phyloP scores from a whole-genome alignment of 129 eudicot species.

The Logfia minima region DNA sequence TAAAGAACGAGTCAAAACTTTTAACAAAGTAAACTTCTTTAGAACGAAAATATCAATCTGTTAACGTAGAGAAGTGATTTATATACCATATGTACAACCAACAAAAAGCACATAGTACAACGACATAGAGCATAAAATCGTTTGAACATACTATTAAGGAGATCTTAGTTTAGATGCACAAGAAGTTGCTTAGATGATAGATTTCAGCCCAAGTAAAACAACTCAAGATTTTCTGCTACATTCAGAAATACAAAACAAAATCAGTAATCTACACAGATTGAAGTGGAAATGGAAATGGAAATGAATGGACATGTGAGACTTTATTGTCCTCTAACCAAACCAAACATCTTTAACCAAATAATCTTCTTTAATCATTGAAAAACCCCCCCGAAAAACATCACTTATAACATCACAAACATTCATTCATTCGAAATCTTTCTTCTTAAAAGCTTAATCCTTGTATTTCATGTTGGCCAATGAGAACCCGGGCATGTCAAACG shows the following conservation, averaged over 20 bases:
- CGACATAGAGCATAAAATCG: too few relatives aligned
- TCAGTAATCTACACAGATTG: constrained; percentile 22
- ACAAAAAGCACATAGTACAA: too few relatives aligned
- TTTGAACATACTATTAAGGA: not conserved
- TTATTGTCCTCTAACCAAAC: constrained; percentile 37
- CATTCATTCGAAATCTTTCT: not conserved
- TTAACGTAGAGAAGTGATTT: too few relatives aligned
- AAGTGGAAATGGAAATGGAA: constrained; percentile 11
- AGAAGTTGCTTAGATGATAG: not conserved
- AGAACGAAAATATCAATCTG: too few relatives aligned
- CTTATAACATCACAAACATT: constrained; percentile 36
- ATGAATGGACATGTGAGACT: constrained; percentile 19
- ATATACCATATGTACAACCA: too few relatives aligned
- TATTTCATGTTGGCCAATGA: constrained; percentile 83
- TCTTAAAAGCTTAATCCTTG: constrained; percentile 59
- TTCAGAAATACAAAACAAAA: not conserved
- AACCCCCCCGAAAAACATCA: not conserved
- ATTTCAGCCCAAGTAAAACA: constrained; percentile 3
- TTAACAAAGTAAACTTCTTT: too few relatives aligned
- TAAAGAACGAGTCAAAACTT: too few relatives aligned
- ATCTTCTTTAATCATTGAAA: constrained; percentile 5
- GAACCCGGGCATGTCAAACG: constrained; percentile 98
- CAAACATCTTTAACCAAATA: constrained; percentile 35
- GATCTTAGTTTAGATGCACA: not conserved
- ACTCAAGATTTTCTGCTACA: constrained; percentile 19